Base-by-base conservation (phyloP, 805 yeast species). In the Ogataea henricii region DNA sequence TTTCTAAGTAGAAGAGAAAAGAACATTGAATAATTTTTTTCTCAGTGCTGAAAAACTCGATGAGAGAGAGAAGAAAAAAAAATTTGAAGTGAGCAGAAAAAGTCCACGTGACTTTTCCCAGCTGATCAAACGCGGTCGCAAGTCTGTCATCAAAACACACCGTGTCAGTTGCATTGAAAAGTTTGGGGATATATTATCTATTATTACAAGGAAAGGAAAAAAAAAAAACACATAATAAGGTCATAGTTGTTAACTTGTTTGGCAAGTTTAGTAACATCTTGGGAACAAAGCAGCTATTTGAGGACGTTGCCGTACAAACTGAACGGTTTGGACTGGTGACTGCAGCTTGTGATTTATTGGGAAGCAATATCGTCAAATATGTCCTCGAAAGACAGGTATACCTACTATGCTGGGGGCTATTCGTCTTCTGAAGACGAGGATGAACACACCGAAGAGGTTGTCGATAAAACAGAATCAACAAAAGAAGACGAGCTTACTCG, bases 361-460 rank as follows among this genome's bases (percentile, higher is more conserved):
- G n/a, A n/a, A n/a, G n/a, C n/a, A n/a, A n/a, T n/a, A n/a, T n/a
- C n/a, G n/a, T n/a, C n/a, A n/a, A n/a, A n/a, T 5, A 46, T 46
- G 54, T 25, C 54, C 13, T 25, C 38, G 13, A 41, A 46, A 14
- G 40, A 43, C 18, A 43, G 43, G 22, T 44, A 50, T 25, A 32
- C 45, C 13, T 50, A 50, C 36, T 50, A 46, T 25, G 20, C 42
- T 3, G 48, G 49, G 4, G 49, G 47, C 13, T 45, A 44, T 34
- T 46, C 53, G 3, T 46, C 53, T 13, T 42, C 47, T 16, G 54
- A 51, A 12, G 51, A 51, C 27, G 49, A 47, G 13, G 48, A 41
- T n/a, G 47, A 37, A 2, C 29, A 30, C 10, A 4, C 4, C 8
- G 39, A 23, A 2, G 40, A 34, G 9, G 26, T 10, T n/a, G 17